Conservation (phyloP, 768 basidiomycete species). For the Floccularia luteovirens region DNA sequence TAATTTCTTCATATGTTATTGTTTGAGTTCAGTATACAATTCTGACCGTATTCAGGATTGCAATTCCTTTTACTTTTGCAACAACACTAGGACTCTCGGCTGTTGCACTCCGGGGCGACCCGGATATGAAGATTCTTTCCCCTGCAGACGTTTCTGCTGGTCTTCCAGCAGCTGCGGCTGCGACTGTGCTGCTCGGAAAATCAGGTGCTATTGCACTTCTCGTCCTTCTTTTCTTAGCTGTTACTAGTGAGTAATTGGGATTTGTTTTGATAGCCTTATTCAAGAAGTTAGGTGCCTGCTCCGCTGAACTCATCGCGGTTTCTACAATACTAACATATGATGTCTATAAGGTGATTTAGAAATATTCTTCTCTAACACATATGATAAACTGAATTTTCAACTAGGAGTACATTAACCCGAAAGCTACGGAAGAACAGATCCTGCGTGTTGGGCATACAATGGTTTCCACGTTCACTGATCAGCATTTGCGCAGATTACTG, state of each 20-base stretch:
- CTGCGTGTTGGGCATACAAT: constrained; percentile 61
- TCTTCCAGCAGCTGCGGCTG: constrained; percentile 78
- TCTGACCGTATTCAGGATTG: constrained; percentile 48
- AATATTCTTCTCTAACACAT: too few relatives aligned
- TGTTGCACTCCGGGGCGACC: constrained; percentile 64
- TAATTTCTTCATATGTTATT: too few relatives aligned
- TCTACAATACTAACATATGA: constrained; percentile 81
- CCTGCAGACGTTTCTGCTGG: constrained; percentile 79
- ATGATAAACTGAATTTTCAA: background rate
- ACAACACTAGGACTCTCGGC: constrained; percentile 86
- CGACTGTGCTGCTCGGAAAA: constrained; percentile 73
- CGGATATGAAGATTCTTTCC: constrained; percentile 40
- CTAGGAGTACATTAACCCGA: constrained; percentile 79
- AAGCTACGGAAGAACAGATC: constrained; percentile 69
- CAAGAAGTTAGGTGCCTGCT: constrained; percentile 52
- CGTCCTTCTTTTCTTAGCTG: constrained; percentile 79
- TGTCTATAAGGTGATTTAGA: constrained; percentile 65
- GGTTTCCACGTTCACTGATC: too few relatives aligned
- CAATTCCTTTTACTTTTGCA: constrained; percentile 81
- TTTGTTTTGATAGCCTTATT: too few relatives aligned
- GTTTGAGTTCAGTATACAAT: background rate
- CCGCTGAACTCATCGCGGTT: constrained; percentile 89
- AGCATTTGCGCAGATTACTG: too few relatives aligned
- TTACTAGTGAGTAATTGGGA: constrained; percentile 66
- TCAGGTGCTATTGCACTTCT: constrained; percentile 75